phyloP scores from a whole-genome alignment of 441 rosid genomes.

The Biscutella laevigata region DNA sequence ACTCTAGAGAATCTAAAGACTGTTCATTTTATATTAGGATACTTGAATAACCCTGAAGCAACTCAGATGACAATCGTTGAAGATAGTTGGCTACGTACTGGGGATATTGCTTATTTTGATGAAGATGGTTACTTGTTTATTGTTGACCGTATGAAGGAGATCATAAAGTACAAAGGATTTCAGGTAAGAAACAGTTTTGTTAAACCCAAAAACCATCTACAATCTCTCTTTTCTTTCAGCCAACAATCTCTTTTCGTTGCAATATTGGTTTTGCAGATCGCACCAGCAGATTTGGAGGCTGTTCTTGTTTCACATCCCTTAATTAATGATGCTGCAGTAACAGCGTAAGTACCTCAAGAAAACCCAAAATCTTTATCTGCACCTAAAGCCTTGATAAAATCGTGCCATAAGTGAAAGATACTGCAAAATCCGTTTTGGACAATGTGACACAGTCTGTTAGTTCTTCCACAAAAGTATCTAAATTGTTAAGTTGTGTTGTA shows the following conservation, averaged over 20 bases:
- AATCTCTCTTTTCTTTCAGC: neutral
- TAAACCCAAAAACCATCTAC: neutral
- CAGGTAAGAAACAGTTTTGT: conserved; percentile 42
- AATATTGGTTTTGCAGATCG: conserved; percentile 40
- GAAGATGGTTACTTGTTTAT: conserved; percentile 61
- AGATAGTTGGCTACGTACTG: conserved; percentile 82
- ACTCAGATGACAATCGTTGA: conserved; percentile 43
- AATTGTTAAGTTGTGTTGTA: neutral
- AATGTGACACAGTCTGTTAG: neutral
- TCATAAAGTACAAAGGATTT: conserved; percentile 77
- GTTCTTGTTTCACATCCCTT: conserved; percentile 58
- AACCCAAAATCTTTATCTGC: neutral
- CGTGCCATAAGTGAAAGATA: neutral
- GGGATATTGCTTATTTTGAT: conserved; percentile 69
- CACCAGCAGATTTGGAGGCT: conserved; percentile 87
- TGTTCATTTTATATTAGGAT: conserved; percentile 31
- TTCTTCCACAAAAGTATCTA: neutral
- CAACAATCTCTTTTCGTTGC: no score
- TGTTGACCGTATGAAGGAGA: conserved; percentile 72
- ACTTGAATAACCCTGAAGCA: conserved; percentile 57
- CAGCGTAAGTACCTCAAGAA: conserved; percentile 46
- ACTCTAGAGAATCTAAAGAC: neutral
- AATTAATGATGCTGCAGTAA: conserved; percentile 65
- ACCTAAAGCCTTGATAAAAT: neutral
- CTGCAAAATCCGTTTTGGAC: neutral